These are phyloP conservation scores for Imleria badia DNA, from an alignment of 768 basidiomycete genomes.

Conservation along the genomic window DNA sequence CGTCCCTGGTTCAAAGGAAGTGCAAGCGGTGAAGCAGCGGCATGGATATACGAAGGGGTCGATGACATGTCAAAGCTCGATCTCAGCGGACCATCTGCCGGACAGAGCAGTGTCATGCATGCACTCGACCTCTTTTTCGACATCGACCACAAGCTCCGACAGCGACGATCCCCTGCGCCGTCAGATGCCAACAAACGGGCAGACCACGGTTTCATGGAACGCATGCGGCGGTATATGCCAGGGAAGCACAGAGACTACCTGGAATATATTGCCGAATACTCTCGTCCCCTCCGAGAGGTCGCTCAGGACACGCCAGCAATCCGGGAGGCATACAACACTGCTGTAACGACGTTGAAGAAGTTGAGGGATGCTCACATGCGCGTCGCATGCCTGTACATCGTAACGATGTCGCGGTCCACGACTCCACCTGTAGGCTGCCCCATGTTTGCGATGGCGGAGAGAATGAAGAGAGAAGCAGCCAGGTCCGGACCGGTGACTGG, in stretches of 20 bases:
- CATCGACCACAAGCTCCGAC: conserved; percentile 81
- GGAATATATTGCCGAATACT: conserved; percentile 55
- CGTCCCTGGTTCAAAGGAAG: conserved; percentile 94
- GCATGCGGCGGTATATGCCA: conserved; percentile 96
- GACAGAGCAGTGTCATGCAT: conserved; percentile 91
- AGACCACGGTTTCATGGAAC: conserved; percentile 82
- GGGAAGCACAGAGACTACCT: conserved; percentile 87
- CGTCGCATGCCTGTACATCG: conserved; percentile 83
- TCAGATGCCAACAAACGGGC: conserved; percentile 64
- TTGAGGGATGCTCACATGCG: conserved; percentile 89
- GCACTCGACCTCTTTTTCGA: conserved; percentile 84
- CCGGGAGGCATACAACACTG: conserved; percentile 75
- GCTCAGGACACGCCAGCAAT: conserved; percentile 57
- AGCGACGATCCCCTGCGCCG: conserved; percentile 66
- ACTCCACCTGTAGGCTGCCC: conserved; percentile 47
- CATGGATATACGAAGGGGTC: conserved; percentile 82
- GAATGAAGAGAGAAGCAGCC: conserved; percentile 42
- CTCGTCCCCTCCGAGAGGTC: conserved; percentile 61
- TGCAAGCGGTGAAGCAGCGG: conserved; percentile 49
- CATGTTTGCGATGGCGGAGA: conserved; percentile 53
- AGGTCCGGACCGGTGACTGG: conserved; percentile 63
- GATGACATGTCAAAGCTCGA: conserved; percentile 56
- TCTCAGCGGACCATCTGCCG: conserved; percentile 87
- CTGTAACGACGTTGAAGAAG: conserved; percentile 74
- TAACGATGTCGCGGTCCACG: conserved; percentile 76